Base-by-base conservation (phyloP, 345 rosid genomes). In the Eutrema japonicum region DNA sequence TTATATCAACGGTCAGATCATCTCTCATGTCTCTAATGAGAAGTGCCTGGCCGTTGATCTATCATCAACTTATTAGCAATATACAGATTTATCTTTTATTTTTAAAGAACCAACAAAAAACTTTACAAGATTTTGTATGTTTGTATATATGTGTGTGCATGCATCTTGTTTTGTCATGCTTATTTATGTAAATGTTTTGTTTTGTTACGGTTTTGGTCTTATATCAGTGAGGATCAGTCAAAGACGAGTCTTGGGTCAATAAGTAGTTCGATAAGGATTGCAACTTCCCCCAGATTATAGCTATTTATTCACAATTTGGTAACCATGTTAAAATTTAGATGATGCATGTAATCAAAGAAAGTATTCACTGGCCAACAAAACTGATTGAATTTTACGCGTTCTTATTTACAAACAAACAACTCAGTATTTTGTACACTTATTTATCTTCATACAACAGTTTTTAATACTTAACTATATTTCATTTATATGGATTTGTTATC, bases 1-100 rank as follows among this genome's bases (percentile, higher is more conserved):
- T 63, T 29, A 29, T 12, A 64, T 65, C 55, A 49, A 71, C 72
- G 68, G 33, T 50, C 35, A 33, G 2, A 64, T 32, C 4, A 41
- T 64, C 29, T 55, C 27, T 33, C 40, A 2, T 22, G 13, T 51
- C 36, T 53, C 58, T 9, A 29, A 1, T 49, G 10, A 70, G 66
- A 77, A 55, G 41, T 49, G 55, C 80, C 80, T 57, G 76, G 42
- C 71, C 80, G 66, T 77, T 71, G 68, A 77, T 77, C 16, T 55
- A 27, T 8, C 30, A 68, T 49, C 48, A 50, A 68, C 58, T 45
- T 37, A 49, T 45, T 37, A 49, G 60, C 61, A 18, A 5, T 30
- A 18, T 40, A 11, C 29, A 48, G 46, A 9, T 41, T 58, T 42
- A 12, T 40, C 22, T 36, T 49, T 37, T 49, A 49, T 37, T 42